Conservation (phyloP, 2,329 filamentous ascomycete genomes). For the Verticillium nubilum region DNA sequence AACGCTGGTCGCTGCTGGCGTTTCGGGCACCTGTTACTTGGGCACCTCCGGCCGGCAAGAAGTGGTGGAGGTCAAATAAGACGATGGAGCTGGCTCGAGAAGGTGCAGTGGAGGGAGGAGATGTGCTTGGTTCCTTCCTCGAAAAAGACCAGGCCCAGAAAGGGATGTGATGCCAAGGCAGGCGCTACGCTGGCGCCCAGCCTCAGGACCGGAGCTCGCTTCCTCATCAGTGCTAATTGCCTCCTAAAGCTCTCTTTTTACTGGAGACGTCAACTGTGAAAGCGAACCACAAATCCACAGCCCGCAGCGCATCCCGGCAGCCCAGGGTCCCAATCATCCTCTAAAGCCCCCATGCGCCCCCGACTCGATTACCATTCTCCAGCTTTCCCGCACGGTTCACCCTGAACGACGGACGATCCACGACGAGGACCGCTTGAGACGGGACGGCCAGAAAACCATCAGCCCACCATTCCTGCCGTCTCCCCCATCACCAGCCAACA, state of each 20-base stretch:
- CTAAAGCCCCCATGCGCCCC: not conserved
- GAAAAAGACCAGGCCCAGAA: not conserved
- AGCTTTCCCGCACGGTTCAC: slow-evolving; percentile 4
- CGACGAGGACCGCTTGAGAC: not conserved
- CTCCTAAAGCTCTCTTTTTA: not conserved
- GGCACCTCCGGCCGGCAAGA: no score
- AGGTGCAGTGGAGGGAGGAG: not conserved
- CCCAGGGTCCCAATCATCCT: not conserved
- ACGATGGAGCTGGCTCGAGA: not conserved
- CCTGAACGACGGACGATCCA: not conserved
- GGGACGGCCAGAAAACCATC: not conserved
- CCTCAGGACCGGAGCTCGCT: slow-evolving; percentile 3
- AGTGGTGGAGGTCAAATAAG: no score
- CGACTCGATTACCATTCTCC: slow-evolving; percentile 1
- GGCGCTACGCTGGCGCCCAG: not conserved
- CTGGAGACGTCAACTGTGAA: not conserved
- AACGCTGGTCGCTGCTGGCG: not conserved
- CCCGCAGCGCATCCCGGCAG: not conserved
- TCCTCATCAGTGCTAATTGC: slow-evolving; percentile 9
- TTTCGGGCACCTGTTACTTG: not conserved
- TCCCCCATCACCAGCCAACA: not conserved
- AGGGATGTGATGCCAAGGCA: not conserved
- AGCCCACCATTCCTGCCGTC: not conserved
- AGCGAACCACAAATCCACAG: not conserved
- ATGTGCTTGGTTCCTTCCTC: not conserved